Evolutionary conservation across 371 early-diverging fungal genomes (phyloP).

Genomic region (Mucor velutinosus): DNA sequence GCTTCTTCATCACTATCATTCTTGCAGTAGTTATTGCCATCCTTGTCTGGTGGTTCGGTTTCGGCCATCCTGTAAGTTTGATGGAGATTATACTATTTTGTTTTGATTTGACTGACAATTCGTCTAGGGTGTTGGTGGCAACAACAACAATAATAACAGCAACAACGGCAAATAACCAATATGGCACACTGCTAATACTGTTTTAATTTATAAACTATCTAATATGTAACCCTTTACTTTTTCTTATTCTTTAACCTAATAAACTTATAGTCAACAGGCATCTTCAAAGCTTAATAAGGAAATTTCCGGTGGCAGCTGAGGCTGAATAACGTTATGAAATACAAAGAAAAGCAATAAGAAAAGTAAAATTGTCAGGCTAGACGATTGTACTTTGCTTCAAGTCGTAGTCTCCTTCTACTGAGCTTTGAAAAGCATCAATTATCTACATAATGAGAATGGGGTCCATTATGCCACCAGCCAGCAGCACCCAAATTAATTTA

Average conservation of each 20-base stretch:
- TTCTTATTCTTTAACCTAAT: not conserved
- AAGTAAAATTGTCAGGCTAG: too few species aligned
- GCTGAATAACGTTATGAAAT: too few species aligned
- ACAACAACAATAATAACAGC: not conserved
- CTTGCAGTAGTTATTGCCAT: slow-evolving; percentile 53
- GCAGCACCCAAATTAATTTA: too few species aligned
- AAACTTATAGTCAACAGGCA: too few species aligned
- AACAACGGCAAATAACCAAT: not conserved
- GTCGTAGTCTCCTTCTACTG: too few species aligned
- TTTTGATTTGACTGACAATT: not conserved
- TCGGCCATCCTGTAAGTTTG: slow-evolving; percentile 38
- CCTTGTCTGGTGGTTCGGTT: slow-evolving; percentile 58
- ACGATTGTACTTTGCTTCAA: too few species aligned
- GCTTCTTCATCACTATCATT: slow-evolving; percentile 56
- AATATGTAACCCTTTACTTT: not conserved
- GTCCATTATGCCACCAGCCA: too few species aligned
- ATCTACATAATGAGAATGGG: too few species aligned
- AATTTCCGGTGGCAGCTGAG: too few species aligned
- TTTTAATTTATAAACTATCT: not conserved
- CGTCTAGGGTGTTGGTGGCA: slow-evolving; percentile 19
- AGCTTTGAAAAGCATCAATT: too few species aligned
- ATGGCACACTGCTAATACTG: not conserved
- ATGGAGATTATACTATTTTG: not conserved
- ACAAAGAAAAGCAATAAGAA: too few species aligned
- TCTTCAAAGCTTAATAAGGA: too few species aligned